Evolutionary conservation across 202 grass and related monocot genomes (phyloP), one percentile per base, ranked within the genome.

Genomic region (Panicum hallii): DNA sequence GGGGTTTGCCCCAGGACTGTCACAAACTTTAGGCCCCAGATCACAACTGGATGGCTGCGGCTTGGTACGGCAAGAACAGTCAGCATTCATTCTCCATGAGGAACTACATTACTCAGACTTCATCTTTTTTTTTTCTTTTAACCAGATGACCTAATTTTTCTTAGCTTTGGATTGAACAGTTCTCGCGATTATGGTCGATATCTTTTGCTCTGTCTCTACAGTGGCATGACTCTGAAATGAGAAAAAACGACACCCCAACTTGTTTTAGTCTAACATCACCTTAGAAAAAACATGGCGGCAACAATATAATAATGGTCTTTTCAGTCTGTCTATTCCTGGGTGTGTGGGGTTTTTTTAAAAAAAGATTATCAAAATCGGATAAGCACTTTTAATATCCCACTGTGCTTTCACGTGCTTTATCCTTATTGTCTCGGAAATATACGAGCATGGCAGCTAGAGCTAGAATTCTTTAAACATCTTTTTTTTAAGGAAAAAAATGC

Each of bases 11-110:
- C 83, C 79, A 82, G 48, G 15, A 66, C 66, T 44, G 66, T 43
- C 72, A 71, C 66, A 78, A 78, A 60, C 56, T 78, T 86, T 34
- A 78, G 71, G 77, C 77, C 70, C 70, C 47, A 81, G 71, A 89
- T 79, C 85, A 82, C 78, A 86, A 85, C 78, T 58, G 79, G 58
- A 82, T 65, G 72, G 38, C 70, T 46, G 56, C 67, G 30, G 78
- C 79, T 66, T 41, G 63, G 64, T 66, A 78, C 42, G 78, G 66
- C 73, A 22, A 74, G 30, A 78, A 65, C 56, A 67, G 66, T n/a
- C 57, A 47, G 40, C 66, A 78, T 82, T 86, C 47, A 78, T 72
- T 86, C 58, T 75, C 28, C 8, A 78, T 57, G 57, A 82, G 20
- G 42, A 84, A 77, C 62, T 16, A 58, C 12, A 70, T 72, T 79